Percentiles rank a stretch among this genome's conserved stretches.
phyloP scores from a whole-genome alignment of 148 eudicot genomes.

The Selenicereus undatus region DNA sequence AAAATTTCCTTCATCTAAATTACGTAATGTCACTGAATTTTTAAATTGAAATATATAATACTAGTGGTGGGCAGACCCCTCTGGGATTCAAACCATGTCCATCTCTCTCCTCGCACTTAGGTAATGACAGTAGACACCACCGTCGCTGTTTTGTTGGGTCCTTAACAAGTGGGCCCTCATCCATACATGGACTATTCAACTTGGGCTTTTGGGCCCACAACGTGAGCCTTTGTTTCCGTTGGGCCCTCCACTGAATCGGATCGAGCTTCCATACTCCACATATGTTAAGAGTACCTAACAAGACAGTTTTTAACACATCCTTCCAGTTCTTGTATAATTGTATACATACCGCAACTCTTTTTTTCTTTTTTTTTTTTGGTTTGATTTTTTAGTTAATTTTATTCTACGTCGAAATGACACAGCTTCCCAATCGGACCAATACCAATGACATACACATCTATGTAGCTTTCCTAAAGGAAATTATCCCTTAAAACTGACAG shows the following conservation, averaged over 20 bases:
- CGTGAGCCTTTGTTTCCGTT: neutral
- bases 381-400: no score
- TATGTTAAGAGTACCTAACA: neutral
- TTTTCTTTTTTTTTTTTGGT: no score
- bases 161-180: slow-evolving; percentile 11
- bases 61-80: neutral
- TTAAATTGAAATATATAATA: no score
- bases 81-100: neutral
- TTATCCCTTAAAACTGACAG: no score
- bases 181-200: slow-evolving; percentile 9
- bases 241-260: neutral
- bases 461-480: no score
- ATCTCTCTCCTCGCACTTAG: slow-evolving; percentile 3
- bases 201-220: slow-evolving; percentile 24
- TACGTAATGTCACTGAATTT: no score
- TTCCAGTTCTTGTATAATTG: neutral
- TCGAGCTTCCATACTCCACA: neutral
- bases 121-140: slow-evolving; percentile 3
- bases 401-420: no score
- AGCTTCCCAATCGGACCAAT: no score
- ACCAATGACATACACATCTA: no score
- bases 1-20: no score
- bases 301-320: neutral
- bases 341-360: neutral
- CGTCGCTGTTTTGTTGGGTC: slow-evolving; percentile 10